Conservation (phyloP, 306 rosid species). For the Glycine soja region DNA sequence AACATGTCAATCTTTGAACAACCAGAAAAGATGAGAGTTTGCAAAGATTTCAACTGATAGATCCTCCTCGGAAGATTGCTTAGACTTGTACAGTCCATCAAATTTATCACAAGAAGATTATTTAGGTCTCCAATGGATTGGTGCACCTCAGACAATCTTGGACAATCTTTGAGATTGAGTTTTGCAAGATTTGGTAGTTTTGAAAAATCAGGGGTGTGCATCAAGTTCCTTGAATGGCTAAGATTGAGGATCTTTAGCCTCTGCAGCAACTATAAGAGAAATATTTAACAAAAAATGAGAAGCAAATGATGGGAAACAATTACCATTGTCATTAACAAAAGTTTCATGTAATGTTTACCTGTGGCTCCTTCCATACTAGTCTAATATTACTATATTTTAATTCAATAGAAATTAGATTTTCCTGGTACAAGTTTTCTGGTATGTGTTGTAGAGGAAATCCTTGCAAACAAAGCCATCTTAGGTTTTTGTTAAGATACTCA, state of each 20-base stretch:
- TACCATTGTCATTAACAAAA: background rate
- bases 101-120: background rate
- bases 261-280: conserved; percentile 25
- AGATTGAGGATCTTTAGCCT: conserved; percentile 50
- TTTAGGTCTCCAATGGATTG: conserved; percentile 42
- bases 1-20: conserved; percentile 42
- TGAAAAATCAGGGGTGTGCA: conserved; percentile 49
- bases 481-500: too few species aligned
- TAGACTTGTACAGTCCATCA: conserved; percentile 38
- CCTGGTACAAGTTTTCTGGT: too few species aligned
- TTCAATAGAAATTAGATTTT: too few species aligned
- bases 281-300: background rate
- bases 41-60: conserved; percentile 48
- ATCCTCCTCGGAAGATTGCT: conserved; percentile 12
- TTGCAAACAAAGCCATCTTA: too few species aligned
- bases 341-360: too few species aligned
- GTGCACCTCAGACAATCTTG: conserved; percentile 39
- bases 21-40: conserved; percentile 56
- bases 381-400: too few species aligned
- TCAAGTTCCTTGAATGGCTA: conserved; percentile 25
- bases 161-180: conserved; percentile 36
- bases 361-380: too few species aligned
- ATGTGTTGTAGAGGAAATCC: too few species aligned
- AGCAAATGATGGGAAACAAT: background rate
- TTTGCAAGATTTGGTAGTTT: background rate